These are phyloP conservation scores for Boletus vinaceobasis DNA, from an alignment of 768 basidiomycete genomes.

Conservation along the genomic window DNA sequence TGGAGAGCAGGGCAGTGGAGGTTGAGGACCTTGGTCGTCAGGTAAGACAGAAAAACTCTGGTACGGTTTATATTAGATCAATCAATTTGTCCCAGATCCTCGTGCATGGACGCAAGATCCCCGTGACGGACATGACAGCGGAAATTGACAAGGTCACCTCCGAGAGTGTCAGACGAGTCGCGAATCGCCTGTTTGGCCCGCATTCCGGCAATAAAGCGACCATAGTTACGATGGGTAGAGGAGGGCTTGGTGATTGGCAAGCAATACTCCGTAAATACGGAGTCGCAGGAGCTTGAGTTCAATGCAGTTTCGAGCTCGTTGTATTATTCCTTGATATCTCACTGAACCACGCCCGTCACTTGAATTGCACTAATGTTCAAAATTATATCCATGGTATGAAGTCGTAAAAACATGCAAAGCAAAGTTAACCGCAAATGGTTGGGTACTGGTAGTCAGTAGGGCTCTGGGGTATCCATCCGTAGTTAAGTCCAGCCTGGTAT, in stretches of 20 bases:
- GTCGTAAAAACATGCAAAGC: neutral
- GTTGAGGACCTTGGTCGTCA: conserved; percentile 92
- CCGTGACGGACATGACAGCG: conserved; percentile 86
- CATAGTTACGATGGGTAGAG: conserved; percentile 78
- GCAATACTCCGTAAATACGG: conserved; percentile 68
- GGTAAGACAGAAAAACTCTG: conserved; percentile 36
- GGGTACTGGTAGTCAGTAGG: conserved; percentile 52
- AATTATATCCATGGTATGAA: neutral
- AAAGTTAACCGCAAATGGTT: conserved; percentile 50
- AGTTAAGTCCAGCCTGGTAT: conserved; percentile 73
- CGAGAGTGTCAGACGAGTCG: conserved; percentile 71
- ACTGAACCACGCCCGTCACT: neutral
- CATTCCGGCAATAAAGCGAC: conserved; percentile 65
- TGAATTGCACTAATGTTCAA: conserved; percentile 1
- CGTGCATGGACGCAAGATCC: conserved; percentile 81
- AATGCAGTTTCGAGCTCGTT: neutral
- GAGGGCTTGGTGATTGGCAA: conserved; percentile 69
- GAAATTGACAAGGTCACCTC: conserved; percentile 76
- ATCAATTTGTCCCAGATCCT: conserved; percentile 51
- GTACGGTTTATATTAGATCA: neutral
- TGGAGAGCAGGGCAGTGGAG: conserved; percentile 81
- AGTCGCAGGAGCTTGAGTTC: conserved; percentile 37
- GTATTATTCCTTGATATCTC: neutral
- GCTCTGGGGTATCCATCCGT: conserved; percentile 81
- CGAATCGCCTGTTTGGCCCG: conserved; percentile 68